Conservation (phyloP, 176 grass and related monocot genomes). For the Pontederia crassipes region DNA sequence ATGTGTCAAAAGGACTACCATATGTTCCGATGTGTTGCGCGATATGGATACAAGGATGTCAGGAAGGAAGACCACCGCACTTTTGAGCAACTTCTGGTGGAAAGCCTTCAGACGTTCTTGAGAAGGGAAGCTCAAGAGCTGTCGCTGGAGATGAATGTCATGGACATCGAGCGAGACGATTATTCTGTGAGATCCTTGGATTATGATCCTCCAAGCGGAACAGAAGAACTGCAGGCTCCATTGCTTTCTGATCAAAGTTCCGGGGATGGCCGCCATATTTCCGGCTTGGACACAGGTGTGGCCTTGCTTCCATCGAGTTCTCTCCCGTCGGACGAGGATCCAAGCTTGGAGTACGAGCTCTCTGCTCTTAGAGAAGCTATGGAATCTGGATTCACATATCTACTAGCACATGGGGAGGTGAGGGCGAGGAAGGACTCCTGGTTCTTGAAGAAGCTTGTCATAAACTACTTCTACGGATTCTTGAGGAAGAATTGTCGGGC, state of each 20-base stretch:
- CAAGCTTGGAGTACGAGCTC: constrained; percentile 77
- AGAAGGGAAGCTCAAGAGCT: constrained; percentile 73
- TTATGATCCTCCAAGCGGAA: constrained; percentile 22
- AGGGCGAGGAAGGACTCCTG: constrained; percentile 85
- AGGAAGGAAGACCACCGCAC: constrained; percentile 73
- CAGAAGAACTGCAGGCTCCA: constrained; percentile 56
- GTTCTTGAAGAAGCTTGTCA: constrained; percentile 82
- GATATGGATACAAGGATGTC: constrained; percentile 93
- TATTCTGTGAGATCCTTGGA: constrained; percentile 35
- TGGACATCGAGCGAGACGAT: constrained; percentile 41
- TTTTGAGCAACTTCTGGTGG: constrained; percentile 69
- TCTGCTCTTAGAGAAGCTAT: constrained; percentile 73
- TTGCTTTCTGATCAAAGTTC: constrained; percentile 45
- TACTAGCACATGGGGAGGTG: constrained; percentile 72
- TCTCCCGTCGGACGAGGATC: constrained; percentile 61
- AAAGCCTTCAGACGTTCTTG: constrained; percentile 82
- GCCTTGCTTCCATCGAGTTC: constrained; percentile 36
- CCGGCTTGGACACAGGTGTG: constrained; percentile 10
- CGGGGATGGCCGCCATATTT: constrained; percentile 13
- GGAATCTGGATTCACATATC: constrained; percentile 83
- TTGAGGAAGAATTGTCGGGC: constrained; percentile 91
- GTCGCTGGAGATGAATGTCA: constrained; percentile 37
- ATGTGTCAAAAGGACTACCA: constrained; percentile 79
- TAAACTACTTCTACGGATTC: constrained; percentile 96
- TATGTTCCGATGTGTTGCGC: constrained; percentile 80